A percentile compares a stretch with the other conserved stretches of the same genome.
Evolutionary conservation across 164 flowering plant species (phyloP).

Genomic region (Annona cherimola): DNA sequence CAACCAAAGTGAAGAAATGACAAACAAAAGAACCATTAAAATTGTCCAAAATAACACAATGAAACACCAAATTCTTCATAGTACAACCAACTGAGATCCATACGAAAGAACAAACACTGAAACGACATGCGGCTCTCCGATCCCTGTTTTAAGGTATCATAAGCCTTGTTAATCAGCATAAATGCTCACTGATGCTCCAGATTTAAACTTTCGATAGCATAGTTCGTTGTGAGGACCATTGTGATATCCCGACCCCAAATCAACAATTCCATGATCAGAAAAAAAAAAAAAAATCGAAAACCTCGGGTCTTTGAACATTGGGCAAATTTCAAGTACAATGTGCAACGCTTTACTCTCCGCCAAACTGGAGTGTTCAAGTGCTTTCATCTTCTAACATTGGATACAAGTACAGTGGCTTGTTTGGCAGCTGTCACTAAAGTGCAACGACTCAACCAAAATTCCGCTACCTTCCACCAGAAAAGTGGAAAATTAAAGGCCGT

Average conservation of each 20-base stretch:
- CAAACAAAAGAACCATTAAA: background rate
- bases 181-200: background rate
- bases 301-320: background rate
- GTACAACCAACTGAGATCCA: background rate
- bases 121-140: background rate
- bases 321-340: background rate
- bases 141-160: background rate
- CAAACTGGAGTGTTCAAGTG: background rate
- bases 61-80: background rate
- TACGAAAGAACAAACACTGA: background rate
- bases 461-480: background rate
- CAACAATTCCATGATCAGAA: background rate
- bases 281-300: too few relatives aligned
- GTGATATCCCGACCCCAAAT: background rate
- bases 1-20: background rate
- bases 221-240: background rate
- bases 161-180: background rate
- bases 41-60: background rate
- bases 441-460: background rate
- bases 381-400: background rate
- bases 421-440: background rate
- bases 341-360: background rate
- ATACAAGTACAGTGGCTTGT: background rate
- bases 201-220: too few relatives aligned
- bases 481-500: background rate